phyloP scores from a whole-genome alignment of 192 early-diverging fungal genomes.

The Pilaira anomala region DNA sequence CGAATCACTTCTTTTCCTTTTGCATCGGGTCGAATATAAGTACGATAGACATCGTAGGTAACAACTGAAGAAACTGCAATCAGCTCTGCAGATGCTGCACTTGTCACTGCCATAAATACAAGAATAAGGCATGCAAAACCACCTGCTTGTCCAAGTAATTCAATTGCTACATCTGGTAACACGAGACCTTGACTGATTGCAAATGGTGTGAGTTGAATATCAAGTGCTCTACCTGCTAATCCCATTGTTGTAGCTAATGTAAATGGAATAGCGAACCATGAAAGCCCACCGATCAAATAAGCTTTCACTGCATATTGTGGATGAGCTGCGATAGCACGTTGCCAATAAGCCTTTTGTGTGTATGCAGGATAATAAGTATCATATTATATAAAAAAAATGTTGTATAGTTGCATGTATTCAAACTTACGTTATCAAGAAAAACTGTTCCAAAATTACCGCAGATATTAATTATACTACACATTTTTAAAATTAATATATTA shows the following conservation, averaged over 20 bases:
- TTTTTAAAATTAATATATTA: neutral
- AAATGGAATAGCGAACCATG: slow-evolving; percentile 78
- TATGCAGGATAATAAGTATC: no score
- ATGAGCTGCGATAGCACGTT: slow-evolving; percentile 68
- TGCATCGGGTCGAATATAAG: slow-evolving; percentile 69
- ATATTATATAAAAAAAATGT: no score
- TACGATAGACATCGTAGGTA: slow-evolving; percentile 70
- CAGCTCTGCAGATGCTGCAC: slow-evolving; percentile 68
- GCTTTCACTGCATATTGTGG: slow-evolving; percentile 65
- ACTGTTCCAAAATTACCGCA: slow-evolving; percentile 79
- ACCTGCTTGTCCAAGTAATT: slow-evolving; percentile 58
- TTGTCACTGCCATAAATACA: slow-evolving; percentile 75
- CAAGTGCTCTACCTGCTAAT: slow-evolving; percentile 61
- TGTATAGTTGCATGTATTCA: no score
- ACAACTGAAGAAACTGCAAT: slow-evolving; percentile 72
- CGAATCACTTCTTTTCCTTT: slow-evolving; percentile 56
- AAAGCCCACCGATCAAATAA: slow-evolving; percentile 70
- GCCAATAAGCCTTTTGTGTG: slow-evolving; percentile 60
- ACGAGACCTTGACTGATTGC: slow-evolving; percentile 68
- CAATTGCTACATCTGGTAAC: slow-evolving; percentile 62
- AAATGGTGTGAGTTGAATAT: slow-evolving; percentile 45
- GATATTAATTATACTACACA: slow-evolving; percentile 60
- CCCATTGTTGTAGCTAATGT: slow-evolving; percentile 71
- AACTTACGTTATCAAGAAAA: slow-evolving; percentile 58
- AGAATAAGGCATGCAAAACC: slow-evolving; percentile 62